phyloP scores from a whole-genome alignment of 352 stramenopile species.

The Globisporangium canariense region DNA sequence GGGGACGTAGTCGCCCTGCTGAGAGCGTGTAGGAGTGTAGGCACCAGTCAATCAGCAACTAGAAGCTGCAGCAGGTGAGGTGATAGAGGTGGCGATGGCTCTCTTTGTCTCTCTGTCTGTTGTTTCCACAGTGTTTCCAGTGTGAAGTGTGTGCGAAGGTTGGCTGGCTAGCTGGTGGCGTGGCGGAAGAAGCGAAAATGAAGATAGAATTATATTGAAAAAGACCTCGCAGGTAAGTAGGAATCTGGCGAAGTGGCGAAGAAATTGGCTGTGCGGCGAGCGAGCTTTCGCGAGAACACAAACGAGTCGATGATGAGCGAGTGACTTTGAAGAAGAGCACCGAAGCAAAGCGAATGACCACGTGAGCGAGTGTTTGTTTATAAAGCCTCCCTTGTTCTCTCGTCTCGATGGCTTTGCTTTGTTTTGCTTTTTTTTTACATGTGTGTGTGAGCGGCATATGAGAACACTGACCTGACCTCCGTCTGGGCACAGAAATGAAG shows the following conservation, averaged over 20 bases:
- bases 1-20: not conserved
- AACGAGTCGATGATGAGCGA: not conserved
- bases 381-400: not conserved
- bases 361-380: conserved; percentile 6
- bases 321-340: not conserved
- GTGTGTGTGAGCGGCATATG: no score
- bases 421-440: no score
- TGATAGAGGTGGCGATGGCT: not conserved
- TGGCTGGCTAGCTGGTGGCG: not conserved
- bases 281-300: not conserved
- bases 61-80: conserved; percentile 2
- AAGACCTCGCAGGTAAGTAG: conserved; percentile 3
- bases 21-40: not conserved
- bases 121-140: not conserved
- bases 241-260: not conserved
- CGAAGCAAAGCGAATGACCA: not conserved
- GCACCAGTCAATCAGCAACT: not conserved
- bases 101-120: not conserved
- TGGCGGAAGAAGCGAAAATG: conserved; percentile 2
- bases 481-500: no score
- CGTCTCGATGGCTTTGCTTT: not conserved
- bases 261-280: not conserved
- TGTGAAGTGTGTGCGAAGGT: not conserved
- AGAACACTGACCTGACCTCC: not conserved
- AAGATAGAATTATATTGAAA: conserved; percentile 18